Percentiles rank a stretch among this genome's conserved stretches.
These are phyloP conservation scores for Arthroderma sp. DNA, from an alignment of 2,329 filamentous ascomycete species.

Conservation along the genomic window DNA sequence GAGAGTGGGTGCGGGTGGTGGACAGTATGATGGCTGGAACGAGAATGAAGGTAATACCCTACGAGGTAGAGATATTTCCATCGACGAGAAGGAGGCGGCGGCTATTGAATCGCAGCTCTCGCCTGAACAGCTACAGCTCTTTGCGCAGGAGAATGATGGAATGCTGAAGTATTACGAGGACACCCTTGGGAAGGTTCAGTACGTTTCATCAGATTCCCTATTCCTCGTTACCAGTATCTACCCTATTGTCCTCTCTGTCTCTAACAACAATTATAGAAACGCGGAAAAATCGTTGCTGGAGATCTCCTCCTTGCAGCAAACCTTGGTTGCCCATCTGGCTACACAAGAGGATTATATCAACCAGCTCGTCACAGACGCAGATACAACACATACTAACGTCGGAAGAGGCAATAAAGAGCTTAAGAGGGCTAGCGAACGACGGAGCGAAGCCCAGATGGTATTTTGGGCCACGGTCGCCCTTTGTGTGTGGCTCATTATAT, in stretches of 20 bases:
- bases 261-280: slow-evolving; percentile 43
- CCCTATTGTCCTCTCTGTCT: background rate
- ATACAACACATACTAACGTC: slow-evolving; percentile 72
- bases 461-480: slow-evolving; percentile 70
- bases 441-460: slow-evolving; percentile 62
- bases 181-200: slow-evolving; percentile 89
- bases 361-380: slow-evolving; percentile 73
- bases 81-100: slow-evolving; percentile 25
- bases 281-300: slow-evolving; percentile 85
- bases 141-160: slow-evolving; percentile 82
- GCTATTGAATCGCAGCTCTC: slow-evolving; percentile 52
- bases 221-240: background rate
- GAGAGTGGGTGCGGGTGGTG: slow-evolving; percentile 15
- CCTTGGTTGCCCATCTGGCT: slow-evolving; percentile 72
- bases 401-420: slow-evolving; percentile 82
- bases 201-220: slow-evolving; percentile 30
- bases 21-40: slow-evolving; percentile 20
- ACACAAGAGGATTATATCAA: slow-evolving; percentile 82
- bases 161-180: slow-evolving; percentile 91
- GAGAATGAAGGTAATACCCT: slow-evolving; percentile 10
- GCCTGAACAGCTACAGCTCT: slow-evolving; percentile 78
- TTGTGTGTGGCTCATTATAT: slow-evolving; percentile 61
- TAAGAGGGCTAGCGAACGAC: slow-evolving; percentile 63
- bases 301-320: slow-evolving; percentile 82
- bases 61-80: slow-evolving; percentile 19